phyloP scores from a whole-genome alignment of 1,284 basidiomycete species.

The Phellopilus nigrolimitatus region DNA sequence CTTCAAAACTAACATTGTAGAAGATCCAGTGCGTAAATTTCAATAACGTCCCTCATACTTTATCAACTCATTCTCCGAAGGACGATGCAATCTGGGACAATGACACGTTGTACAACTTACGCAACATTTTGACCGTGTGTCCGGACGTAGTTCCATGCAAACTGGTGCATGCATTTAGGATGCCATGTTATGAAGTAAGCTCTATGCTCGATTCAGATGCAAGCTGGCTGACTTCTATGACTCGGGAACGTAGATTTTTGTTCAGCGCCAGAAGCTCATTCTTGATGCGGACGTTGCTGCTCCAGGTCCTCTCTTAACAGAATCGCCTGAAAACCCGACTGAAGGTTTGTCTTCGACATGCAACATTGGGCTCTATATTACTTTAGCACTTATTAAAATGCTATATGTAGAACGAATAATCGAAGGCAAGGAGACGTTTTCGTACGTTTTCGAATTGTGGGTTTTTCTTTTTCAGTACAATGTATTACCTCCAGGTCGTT shows the following conservation, averaged over 20 bases:
- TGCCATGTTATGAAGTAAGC: constrained; percentile 12
- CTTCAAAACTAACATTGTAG: background rate
- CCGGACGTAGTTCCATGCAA: constrained; percentile 9
- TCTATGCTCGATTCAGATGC: background rate
- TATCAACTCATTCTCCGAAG: background rate
- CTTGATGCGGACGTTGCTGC: background rate
- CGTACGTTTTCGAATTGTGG: background rate
- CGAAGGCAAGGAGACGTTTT: too few species aligned
- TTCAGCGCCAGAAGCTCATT: background rate
- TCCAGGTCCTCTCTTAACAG: background rate
- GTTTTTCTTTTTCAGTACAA: background rate
- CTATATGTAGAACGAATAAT: background rate
- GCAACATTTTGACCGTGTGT: constrained; percentile 4
- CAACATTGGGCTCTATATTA: too few species aligned
- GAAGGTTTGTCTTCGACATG: background rate
- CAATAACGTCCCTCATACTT: background rate
- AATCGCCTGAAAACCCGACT: too few species aligned
- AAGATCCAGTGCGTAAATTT: constrained; percentile 1
- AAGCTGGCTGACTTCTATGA: background rate
- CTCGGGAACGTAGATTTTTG: background rate
- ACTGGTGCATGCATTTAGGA: background rate
- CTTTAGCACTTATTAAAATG: background rate
- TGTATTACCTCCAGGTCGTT: background rate
- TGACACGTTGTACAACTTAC: background rate
- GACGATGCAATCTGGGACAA: constrained; percentile 1